Conservation (phyloP, 2,329 filamentous ascomycete genomes). For the Hypoxylon sp. region DNA sequence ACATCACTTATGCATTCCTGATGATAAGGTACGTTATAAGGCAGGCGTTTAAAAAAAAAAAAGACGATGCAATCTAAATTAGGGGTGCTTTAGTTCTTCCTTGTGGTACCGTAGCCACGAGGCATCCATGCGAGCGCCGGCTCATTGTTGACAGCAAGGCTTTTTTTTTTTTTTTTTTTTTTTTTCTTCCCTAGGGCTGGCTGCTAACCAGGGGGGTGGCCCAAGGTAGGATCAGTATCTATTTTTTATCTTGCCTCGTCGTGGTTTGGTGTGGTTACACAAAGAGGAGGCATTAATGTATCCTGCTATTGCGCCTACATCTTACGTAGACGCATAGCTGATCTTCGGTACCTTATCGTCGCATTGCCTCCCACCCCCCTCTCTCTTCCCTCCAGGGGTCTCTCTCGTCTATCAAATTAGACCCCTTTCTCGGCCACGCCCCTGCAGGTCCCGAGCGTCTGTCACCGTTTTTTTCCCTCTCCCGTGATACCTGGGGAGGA, state of each 20-base stretch:
- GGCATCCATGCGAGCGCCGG: slow-evolving; percentile 31
- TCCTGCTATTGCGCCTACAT: slow-evolving; percentile 1
- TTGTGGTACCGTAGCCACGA: slow-evolving; percentile 41
- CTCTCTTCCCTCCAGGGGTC: neutral
- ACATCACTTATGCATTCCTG: slow-evolving; percentile 11
- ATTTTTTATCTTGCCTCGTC: neutral
- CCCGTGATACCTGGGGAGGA: slow-evolving; percentile 21
- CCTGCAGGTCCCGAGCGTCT: neutral
- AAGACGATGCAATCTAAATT: slow-evolving; percentile 29
- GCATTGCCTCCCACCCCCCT: neutral
- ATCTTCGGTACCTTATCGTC: slow-evolving; percentile 24
- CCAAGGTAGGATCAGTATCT: too few relatives aligned
- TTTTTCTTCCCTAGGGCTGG: slow-evolving; percentile 15
- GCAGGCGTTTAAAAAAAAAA: slow-evolving; percentile 1
- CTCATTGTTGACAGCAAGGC: slow-evolving; percentile 23
- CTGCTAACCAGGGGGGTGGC: neutral
- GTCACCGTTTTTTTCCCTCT: slow-evolving; percentile 1
- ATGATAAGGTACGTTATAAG: slow-evolving; percentile 3
- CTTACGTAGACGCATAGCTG: slow-evolving; percentile 28
- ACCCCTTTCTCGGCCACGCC: too few relatives aligned
- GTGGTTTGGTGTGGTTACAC: slow-evolving; percentile 33
- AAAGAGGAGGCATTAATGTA: slow-evolving; percentile 6
- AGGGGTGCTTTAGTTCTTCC: slow-evolving; percentile 25
- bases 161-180: too few relatives aligned
- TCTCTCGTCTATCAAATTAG: neutral